Conservation (phyloP, 2,329 filamentous ascomycete genomes). For the Penicillium sp. region DNA sequence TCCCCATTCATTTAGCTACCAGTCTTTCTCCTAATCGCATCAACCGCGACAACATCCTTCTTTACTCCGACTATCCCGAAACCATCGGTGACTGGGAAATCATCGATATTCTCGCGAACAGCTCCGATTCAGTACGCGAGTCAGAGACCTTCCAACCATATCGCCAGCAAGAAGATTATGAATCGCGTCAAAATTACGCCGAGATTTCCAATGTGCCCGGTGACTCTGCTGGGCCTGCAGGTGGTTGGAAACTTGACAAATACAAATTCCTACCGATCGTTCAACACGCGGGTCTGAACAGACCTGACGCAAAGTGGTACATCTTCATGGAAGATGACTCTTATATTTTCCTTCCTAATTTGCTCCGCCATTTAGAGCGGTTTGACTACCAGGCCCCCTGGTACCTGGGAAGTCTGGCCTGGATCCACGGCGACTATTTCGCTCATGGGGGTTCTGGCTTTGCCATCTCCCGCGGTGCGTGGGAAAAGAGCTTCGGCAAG, state of each 20-base stretch:
- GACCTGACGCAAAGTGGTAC: constrained; percentile 62
- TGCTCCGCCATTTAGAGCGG: constrained; percentile 49
- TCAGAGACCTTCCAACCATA: constrained; percentile 24
- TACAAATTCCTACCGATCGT: constrained; percentile 67
- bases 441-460: constrained; percentile 62
- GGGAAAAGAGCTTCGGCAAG: constrained; percentile 52
- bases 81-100: constrained; percentile 27
- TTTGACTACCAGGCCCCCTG: constrained; percentile 51
- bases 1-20: constrained; percentile 33
- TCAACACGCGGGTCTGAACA: constrained; percentile 55
- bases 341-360: constrained; percentile 54
- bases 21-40: constrained; percentile 28
- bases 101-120: constrained; percentile 30
- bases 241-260: constrained; percentile 62
- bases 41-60: constrained; percentile 23
- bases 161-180: constrained; percentile 26
- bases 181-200: constrained; percentile 28
- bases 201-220: constrained; percentile 24
- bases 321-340: constrained; percentile 64
- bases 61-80: constrained; percentile 32
- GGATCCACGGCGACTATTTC: constrained; percentile 51
- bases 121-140: constrained; percentile 19
- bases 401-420: constrained; percentile 58
- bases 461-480: constrained; percentile 55
- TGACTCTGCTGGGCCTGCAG: constrained; percentile 27